phyloP scores from a whole-genome alignment of 75 land plant species.

The Pseudotsuga menziesii region DNA sequence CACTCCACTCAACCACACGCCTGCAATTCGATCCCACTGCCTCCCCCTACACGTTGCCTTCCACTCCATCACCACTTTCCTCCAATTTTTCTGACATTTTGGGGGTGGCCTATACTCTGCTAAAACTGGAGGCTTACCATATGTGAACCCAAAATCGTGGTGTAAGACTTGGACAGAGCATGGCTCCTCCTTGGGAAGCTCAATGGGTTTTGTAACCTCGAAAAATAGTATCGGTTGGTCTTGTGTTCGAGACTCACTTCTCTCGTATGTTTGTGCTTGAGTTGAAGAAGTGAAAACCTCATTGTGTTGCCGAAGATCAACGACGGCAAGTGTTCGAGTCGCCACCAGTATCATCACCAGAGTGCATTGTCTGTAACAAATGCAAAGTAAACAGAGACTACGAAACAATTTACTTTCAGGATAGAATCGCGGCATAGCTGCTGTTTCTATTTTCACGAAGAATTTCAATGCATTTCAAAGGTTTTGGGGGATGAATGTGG shows the following conservation, averaged over 20 bases:
- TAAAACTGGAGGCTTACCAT: constrained; percentile 22
- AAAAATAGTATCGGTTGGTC: constrained; percentile 25
- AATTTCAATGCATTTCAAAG: no score
- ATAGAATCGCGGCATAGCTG: no score
- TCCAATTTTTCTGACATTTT: constrained; percentile 10
- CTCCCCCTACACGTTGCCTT: constrained; percentile 64
- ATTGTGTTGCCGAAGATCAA: background rate
- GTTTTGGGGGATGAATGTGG: no score
- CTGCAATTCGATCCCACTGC: constrained; percentile 90
- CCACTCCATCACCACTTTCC: constrained; percentile 67
- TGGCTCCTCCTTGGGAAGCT: background rate
- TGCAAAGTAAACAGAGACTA: no score
- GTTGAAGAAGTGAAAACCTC: background rate
- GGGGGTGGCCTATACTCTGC: constrained; percentile 20
- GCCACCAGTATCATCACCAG: background rate
- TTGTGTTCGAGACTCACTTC: background rate
- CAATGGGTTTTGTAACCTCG: constrained; percentile 18
- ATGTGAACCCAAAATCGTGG: constrained; percentile 27
- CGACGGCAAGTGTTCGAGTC: background rate
- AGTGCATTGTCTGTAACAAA: no score
- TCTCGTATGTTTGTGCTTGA: no score
- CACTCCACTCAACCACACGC: constrained; percentile 83
- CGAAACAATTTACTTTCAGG: no score
- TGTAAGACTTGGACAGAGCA: constrained; percentile 20
- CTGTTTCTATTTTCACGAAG: no score